Base-by-base conservation (phyloP, 441 rosid species). In the Euphorbia corollata region DNA sequence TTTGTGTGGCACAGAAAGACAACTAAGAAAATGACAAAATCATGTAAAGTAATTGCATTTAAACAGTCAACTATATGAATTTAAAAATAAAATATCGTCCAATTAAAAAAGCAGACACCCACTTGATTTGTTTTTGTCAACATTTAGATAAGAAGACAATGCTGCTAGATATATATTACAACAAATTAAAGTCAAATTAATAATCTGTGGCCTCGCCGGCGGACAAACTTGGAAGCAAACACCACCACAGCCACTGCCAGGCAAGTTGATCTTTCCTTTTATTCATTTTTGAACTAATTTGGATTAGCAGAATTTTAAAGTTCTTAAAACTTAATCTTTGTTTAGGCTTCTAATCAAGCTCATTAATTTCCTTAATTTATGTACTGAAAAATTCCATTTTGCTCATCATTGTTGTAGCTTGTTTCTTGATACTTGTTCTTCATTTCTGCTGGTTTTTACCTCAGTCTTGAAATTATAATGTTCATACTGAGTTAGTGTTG, bases 71-170 rank as follows among this genome's bases (percentile, higher is more conserved):
- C 66, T 39, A 7, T 22, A 22, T 0, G 12, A 39, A 39, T 11
- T 62, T 41, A 20, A 62, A 0, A 20, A 34, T 47, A 10, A 41
- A 62, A 11, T 15, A 19, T 39, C 6, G 45, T 6, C 45, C 45
- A 36, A 2, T 1, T 2, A 24, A n/a, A 30, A 30, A 11, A 11
- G 15, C 43, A 38, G 0, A 18, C 6, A 39, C 16, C 65, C 65
- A 62, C 53, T 22, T 18, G 32, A 27, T 27, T 27, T 51, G 6
- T 30, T 23, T 5, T 63, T 43, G 66, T 63, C 66, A 63, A 63
- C 66, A 12, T 63, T 51, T 23, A 8, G 32, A 63, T 63, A 15
- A 43, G 20, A 11, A 43, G 22, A 16, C 19, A 45, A 12, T 61
- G 32, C 32, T 61, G 32, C 32, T 27, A 27, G 32, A 27, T 27